Percentiles rank a stretch among this genome's conserved stretches.
These are phyloP conservation scores for Colletotrichum sp. DNA, from an alignment of 2,329 filamentous ascomycete species.

Conservation along the genomic window DNA sequence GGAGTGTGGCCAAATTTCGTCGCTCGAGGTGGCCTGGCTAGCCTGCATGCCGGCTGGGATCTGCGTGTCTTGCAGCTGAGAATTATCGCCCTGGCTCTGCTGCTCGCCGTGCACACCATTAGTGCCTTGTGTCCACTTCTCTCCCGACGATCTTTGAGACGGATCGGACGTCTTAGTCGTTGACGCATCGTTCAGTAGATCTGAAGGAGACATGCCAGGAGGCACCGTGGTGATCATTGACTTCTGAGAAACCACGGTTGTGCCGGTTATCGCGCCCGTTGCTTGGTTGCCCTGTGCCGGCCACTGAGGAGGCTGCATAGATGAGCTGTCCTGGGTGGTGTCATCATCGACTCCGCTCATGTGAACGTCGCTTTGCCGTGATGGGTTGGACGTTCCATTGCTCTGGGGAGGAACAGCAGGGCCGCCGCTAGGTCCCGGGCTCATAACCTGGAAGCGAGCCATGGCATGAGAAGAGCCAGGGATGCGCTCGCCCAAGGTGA, in stretches of 20 bases:
- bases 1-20: constrained; percentile 62
- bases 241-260: constrained; percentile 67
- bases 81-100: constrained; percentile 36
- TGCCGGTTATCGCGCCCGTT: constrained; percentile 48
- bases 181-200: constrained; percentile 81
- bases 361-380: constrained; percentile 58
- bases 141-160: constrained; percentile 66
- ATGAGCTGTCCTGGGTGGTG: constrained; percentile 48
- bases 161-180: constrained; percentile 89
- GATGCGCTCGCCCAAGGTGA: constrained; percentile 69
- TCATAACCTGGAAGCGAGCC: constrained; percentile 59
- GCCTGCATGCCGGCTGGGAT: constrained; percentile 31
- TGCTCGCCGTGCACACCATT: constrained; percentile 66
- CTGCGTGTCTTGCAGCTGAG: constrained; percentile 61
- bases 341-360: constrained; percentile 64
- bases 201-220: constrained; percentile 61
- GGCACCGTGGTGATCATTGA: constrained; percentile 65
- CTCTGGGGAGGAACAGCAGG: constrained; percentile 47
- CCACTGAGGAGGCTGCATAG: constrained; percentile 54
- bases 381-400: constrained; percentile 61
- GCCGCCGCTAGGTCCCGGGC: constrained; percentile 63
- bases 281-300: constrained; percentile 37
- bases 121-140: constrained; percentile 73
- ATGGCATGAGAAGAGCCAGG: constrained; percentile 57
- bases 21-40: constrained; percentile 55